Evolutionary conservation across 169 alveolate species (phyloP).

Genomic region (Perkinsus chesapeaki): DNA sequence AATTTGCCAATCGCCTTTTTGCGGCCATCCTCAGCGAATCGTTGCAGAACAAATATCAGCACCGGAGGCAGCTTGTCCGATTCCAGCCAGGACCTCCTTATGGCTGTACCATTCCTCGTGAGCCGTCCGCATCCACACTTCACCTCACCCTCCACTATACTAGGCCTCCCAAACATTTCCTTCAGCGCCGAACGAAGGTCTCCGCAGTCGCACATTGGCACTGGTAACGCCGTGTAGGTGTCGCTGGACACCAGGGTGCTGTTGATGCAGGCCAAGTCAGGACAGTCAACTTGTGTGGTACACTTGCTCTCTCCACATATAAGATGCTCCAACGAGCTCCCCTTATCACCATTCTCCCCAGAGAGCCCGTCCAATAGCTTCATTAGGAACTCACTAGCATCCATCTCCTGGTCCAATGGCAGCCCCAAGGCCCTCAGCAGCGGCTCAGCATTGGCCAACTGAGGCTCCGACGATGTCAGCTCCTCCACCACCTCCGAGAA

Average conservation of each 20-base stretch:
- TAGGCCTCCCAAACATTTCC: background rate
- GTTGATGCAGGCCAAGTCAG: background rate
- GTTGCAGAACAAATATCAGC: background rate
- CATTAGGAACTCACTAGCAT: background rate
- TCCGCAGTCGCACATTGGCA: background rate
- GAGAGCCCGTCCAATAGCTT: background rate
- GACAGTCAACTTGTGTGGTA: background rate
- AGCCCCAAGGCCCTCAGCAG: background rate
- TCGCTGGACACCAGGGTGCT: background rate
- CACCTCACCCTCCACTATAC: background rate
- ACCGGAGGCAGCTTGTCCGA: background rate
- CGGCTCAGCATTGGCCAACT: background rate
- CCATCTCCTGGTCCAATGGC: background rate
- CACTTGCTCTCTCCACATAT: background rate
- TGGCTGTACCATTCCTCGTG: background rate
- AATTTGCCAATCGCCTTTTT: background rate
- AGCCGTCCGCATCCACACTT: background rate
- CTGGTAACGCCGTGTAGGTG: background rate
- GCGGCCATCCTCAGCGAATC: constrained; percentile 1
- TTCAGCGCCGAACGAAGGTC: background rate
- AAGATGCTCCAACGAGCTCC: background rate
- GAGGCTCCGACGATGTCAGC: background rate
- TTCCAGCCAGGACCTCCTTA: background rate
- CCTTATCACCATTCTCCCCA: background rate
- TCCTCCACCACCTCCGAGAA: background rate